These are phyloP conservation scores for Limnanthes douglasii DNA, from an alignment of 345 rosid species.

Conservation along the genomic window DNA sequence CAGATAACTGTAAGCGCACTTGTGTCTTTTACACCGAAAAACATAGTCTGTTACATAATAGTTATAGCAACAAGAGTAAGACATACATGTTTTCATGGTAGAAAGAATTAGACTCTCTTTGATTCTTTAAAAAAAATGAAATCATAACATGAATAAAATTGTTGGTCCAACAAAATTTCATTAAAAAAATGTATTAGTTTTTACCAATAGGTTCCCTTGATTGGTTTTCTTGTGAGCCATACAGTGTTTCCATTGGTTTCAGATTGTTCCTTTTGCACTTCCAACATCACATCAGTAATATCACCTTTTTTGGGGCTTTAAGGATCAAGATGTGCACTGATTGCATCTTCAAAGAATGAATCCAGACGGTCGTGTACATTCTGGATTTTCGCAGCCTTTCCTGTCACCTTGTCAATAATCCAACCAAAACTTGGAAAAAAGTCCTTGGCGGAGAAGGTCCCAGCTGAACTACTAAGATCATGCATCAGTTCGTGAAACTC, in stretches of 20 bases:
- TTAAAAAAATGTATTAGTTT: background rate
- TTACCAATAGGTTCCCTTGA: slow-evolving; percentile 17
- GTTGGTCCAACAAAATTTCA: too few relatives aligned
- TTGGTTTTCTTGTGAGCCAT: too few relatives aligned
- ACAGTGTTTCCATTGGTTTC: too few relatives aligned
- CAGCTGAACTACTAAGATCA: too few relatives aligned
- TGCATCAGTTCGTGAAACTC: too few relatives aligned
- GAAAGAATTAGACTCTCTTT: too few relatives aligned
- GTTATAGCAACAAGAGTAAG: too few relatives aligned
- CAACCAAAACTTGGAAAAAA: slow-evolving; percentile 26
- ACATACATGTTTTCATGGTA: too few relatives aligned
- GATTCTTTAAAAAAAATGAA: background rate
- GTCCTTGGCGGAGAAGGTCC: slow-evolving; percentile 22
- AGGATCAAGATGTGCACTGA: slow-evolving; percentile 33
- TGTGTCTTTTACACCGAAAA: slow-evolving; percentile 50
- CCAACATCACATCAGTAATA: slow-evolving; percentile 12
- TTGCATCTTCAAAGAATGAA: slow-evolving; percentile 20
- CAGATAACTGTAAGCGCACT: slow-evolving; percentile 36
- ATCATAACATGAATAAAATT: slow-evolving; percentile 1
- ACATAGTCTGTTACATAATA: slow-evolving; percentile 41
- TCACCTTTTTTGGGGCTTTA: slow-evolving; percentile 10
- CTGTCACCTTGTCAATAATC: slow-evolving; percentile 21
- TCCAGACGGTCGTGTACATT: slow-evolving; percentile 22
- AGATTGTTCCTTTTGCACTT: too few relatives aligned
- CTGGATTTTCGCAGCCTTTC: slow-evolving; percentile 12